Base-by-base conservation (phyloP, 1,284 basidiomycete species). In the Pseudozyma tsukubaensis region DNA sequence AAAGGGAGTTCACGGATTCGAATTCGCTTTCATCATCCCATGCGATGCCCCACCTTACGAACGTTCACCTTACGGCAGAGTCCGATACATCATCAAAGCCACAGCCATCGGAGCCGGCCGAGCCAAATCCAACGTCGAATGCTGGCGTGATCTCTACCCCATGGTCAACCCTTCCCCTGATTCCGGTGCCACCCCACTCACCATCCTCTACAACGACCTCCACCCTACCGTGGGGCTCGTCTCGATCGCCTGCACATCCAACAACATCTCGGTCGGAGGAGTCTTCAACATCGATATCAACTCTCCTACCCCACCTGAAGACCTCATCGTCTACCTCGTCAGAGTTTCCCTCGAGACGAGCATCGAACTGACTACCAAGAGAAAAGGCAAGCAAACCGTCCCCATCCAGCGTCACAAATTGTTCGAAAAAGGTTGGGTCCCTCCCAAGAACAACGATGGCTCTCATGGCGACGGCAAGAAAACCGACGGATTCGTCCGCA, bases 1-100 rank as follows among this genome's bases (percentile, higher is more conserved):
- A 18, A 83, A 82, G 40, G 83, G 83, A n/a, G 81, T 84, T 3
- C 83, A 84, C 52, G 81, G 81, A n/a, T 84, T 84, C 39, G 83
- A 84, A 37, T 84, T 83, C 49, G 82, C 83, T 11, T 84, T 84
- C 42, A 84, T 83, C 56, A 71, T 84, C 16, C 81, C 81, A 1
- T 75, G 82, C 37, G 78, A 83, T 53, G 70, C 76, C 18, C 78
- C 83, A 13, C 81, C 82, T 3, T 84, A 84, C 66, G 82, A 83
- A 50, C 76, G 83, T 24, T 81, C 77, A 8, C 78, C 82, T 5
- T 83, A 76, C 34, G 83, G 83, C 34, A 51, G 81, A 14, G 78
- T 83, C 2, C 63, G 82, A n/a, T 84, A 83, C 65, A 69, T 77
- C 51, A 77, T 84, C 72, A 84, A 83, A 54, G 83, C 81, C 8